A percentile compares a stretch with the other conserved stretches of the same genome.
These are phyloP conservation scores for Salix caprea DNA, from an alignment of 345 rosid genomes.

Conservation along the genomic window DNA sequence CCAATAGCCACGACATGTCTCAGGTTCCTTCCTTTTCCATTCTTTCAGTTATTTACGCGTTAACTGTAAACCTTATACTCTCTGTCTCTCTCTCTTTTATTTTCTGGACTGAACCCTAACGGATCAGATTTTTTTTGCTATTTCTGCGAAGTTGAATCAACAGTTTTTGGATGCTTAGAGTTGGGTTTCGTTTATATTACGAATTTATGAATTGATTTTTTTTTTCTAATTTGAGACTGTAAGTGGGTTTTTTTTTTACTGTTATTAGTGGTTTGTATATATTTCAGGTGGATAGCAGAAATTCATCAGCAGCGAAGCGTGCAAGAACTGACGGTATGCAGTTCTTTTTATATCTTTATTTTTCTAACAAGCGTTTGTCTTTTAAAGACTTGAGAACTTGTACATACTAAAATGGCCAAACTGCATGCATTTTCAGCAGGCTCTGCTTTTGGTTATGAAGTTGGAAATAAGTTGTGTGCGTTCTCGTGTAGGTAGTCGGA, in stretches of 20 bases:
- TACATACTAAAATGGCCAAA: neutral
- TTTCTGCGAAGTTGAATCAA: neutral
- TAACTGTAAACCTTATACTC: neutral
- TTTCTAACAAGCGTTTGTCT: neutral
- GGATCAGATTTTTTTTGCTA: neutral
- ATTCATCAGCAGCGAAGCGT: slow-evolving; percentile 93
- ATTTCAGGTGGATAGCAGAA: slow-evolving; percentile 85
- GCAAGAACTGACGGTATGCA: slow-evolving; percentile 92
- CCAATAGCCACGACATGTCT: slow-evolving; percentile 32
- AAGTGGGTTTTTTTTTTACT: neutral
- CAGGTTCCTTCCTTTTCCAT: slow-evolving; percentile 28
- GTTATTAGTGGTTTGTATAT: neutral
- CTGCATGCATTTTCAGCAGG: neutral
- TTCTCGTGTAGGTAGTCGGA: slow-evolving; percentile 64
- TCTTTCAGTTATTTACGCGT: neutral
- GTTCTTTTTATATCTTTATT: neutral
- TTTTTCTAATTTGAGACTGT: neutral
- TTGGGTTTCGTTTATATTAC: neutral
- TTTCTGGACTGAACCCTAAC: neutral
- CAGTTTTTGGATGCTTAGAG: neutral
- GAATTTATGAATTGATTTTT: neutral
- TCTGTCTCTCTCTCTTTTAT: too few relatives aligned
- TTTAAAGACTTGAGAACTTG: neutral
- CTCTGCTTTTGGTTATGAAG: neutral
- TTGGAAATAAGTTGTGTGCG: neutral